Base-by-base conservation (phyloP, 2,329 filamentous ascomycete genomes). In the Neophaeococcomyces mojaviensis region DNA sequence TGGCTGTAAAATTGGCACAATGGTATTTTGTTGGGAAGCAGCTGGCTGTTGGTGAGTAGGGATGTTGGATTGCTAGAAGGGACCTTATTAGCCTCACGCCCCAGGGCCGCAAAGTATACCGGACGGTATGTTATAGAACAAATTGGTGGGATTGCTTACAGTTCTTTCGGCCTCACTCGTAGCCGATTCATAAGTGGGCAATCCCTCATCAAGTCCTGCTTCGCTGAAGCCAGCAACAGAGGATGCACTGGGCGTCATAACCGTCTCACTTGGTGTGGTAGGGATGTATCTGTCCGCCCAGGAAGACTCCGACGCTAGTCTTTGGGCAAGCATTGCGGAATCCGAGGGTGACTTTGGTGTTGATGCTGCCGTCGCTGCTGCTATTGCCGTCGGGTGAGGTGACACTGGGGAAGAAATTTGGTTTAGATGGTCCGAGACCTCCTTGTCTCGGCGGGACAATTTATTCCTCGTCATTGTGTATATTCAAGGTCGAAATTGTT, bases 211-310 rank as follows among this genome's bases (percentile, higher is more conserved):
- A 4, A 33, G 18, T n/a, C 9, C 22, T 16, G 28, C 20, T 16
- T 44, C 41, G 16, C 33, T 37, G 13, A 30, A 15, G 12, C 22
- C 36, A 9, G 26, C 43, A 24, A 33, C 35, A 19, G 43, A 39
- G 5, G 36, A 32, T 20, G 43, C 36, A 18, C 16, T 33, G 20
- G 35, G 43, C 15, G 35, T 39, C 36, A 39, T 39, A 20, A 30
- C 36, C 3, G 35, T 16, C 30, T 34, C 36, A 16, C 16, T 26
- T 13, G 43, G 26, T n/a, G 35, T 32, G 8, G 35, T 8, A 30
- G 43, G 43, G 4, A 39, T 35, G 28, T 46, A 46, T 20, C n/a
- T 38, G 3, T 46, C 43, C 16, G 43, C 43, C 43, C 43, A 46
- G 19, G 43, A 46, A 13, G 35, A 39, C 19, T 46, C 35, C n/a